Base-by-base conservation (phyloP, 164 flowering plant genomes). In the Protea cynaroides region DNA sequence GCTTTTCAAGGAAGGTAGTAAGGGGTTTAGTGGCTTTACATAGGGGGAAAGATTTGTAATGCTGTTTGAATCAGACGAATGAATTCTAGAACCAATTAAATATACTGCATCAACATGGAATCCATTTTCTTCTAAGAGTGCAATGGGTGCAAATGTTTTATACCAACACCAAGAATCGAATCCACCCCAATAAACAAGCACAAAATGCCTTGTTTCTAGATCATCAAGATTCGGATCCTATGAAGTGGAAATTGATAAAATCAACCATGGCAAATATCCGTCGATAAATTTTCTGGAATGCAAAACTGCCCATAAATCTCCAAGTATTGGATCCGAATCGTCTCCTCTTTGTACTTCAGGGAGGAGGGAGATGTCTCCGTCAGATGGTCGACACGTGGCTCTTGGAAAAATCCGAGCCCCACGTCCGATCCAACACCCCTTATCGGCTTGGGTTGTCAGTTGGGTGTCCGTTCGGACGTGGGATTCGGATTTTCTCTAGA, bases 161-260 rank as follows among this genome's bases (percentile, higher is more conserved):
- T 93, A 93, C 98, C 98, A 93, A 78, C 98, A 93, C 98, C 98
- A 93, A 69, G 98, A 97, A 54, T 97, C 98, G 83, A 87, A 93
- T 21, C 98, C 97, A 71, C 98, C 98, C 63, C 98, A 97, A 84
- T 93, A 97, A 24, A 93, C 92, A 62, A 93, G 97, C 63, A 93
- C 85, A 72, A 90, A 84, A 78, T 86, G 92, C 58, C 68, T 73
- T 54, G 84, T 87, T 76, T 89, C 97, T 50, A 88, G 70, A 63
- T 86, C 86, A 66, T 82, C 87, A 73, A 80, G 76, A 65, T 80
- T 83, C 14, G 79, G 49, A 61, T 86, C 89, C 98, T 93, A 83
- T 44, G 18, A 60, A 60, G 46, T 24, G 19, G n/a, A 56, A 67
- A 69, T 24, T 29, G 34, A 17, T 14, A 49, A 59, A 37, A 0